Conservation (phyloP, 1,284 basidiomycete species). For the Apiotrichum mycotoxinovorans region DNA sequence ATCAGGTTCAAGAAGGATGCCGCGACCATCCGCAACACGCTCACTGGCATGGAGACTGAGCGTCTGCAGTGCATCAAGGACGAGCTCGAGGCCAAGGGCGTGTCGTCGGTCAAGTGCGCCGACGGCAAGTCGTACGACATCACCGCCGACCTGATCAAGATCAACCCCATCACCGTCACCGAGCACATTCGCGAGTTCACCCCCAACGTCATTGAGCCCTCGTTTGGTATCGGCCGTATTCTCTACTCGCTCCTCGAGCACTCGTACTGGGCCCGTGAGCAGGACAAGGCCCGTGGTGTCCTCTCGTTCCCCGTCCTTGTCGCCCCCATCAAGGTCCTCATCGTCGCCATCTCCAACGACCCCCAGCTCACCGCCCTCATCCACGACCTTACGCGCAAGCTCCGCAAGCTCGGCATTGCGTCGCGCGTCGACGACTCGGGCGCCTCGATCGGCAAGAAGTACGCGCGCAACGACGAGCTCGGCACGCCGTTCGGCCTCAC, state of each 20-base stretch:
- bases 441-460: slow-evolving; percentile 92
- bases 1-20: slow-evolving; percentile 87
- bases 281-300: slow-evolving; percentile 83
- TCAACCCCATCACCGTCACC: slow-evolving; percentile 80
- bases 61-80: slow-evolving; percentile 66
- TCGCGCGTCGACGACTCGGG: slow-evolving; percentile 93
- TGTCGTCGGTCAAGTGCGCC: slow-evolving; percentile 49
- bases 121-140: slow-evolving; percentile 70
- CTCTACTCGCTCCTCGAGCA: slow-evolving; percentile 93
- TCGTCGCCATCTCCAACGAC: slow-evolving; percentile 89
- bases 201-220: slow-evolving; percentile 98
- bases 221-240: slow-evolving; percentile 96
- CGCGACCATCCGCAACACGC: slow-evolving; percentile 64
- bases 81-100: slow-evolving; percentile 57
- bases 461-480: slow-evolving; percentile 96
- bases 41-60: slow-evolving; percentile 67
- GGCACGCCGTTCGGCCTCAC: slow-evolving; percentile 96
- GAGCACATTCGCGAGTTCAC: slow-evolving; percentile 91
- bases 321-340: slow-evolving; percentile 94
- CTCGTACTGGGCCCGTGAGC: slow-evolving; percentile 90
- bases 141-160: slow-evolving; percentile 69
- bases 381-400: slow-evolving; percentile 77
- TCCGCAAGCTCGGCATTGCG: slow-evolving; percentile 83
- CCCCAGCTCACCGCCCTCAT: slow-evolving; percentile 81
- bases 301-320: slow-evolving; percentile 84